These are phyloP conservation scores for Taphrina wiesneri DNA, from an alignment of 1,139 yeast species.

Conservation along the genomic window DNA sequence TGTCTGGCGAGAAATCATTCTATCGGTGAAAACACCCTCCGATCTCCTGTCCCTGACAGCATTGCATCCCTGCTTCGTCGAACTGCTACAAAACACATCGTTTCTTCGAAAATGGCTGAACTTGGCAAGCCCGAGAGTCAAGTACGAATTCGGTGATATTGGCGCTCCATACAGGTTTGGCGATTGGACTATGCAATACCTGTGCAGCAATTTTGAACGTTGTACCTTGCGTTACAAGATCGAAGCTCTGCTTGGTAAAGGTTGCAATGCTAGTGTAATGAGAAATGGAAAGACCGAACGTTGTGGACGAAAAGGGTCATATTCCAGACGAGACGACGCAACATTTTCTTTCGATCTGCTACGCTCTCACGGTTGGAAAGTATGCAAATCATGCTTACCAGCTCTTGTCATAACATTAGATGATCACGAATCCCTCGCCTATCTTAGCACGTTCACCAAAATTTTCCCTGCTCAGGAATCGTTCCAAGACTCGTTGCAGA, in stretches of 20 bases:
- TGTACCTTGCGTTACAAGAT: background rate
- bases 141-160: slow-evolving; percentile 17
- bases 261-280: slow-evolving; percentile 3
- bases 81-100: background rate
- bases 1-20: slow-evolving; percentile 14
- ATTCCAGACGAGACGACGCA: background rate
- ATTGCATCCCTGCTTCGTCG: background rate
- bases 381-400: slow-evolving; percentile 4
- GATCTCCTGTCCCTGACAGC: background rate
- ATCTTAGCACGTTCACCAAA: slow-evolving; percentile 8
- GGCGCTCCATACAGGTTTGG: slow-evolving; percentile 3
- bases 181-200: slow-evolving; percentile 3
- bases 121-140: background rate
- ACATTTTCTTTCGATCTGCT: slow-evolving; percentile 13
- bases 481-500: background rate
- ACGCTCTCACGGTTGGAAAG: slow-evolving; percentile 17
- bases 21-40: background rate
- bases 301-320: background rate
- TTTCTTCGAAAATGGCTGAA: slow-evolving; percentile 14
- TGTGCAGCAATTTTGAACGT: background rate
- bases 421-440: background rate
- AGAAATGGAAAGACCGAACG: background rate
- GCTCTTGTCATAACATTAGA: background rate
- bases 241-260: background rate
- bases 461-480: background rate